Base-by-base conservation (phyloP, 208 protist species). In the Wallacemonas sp. region DNA sequence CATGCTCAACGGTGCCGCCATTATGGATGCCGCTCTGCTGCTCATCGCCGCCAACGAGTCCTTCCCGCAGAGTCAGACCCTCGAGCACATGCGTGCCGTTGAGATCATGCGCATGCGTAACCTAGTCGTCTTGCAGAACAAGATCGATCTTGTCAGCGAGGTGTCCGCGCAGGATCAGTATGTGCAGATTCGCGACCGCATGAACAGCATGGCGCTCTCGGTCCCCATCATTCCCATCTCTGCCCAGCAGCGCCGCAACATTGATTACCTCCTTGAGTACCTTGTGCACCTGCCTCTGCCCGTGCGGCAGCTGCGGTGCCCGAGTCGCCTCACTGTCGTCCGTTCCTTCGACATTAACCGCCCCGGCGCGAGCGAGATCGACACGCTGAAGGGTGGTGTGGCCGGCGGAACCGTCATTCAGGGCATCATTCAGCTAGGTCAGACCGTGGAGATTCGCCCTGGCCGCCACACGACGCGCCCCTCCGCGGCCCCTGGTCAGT, bases 301-400 rank as follows among this genome's bases (percentile, higher is more conserved):
- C 15, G 61, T 78, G 22, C 87, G 99, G 41, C 82, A 99, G 57
- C 98, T 99, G 60, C 97, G 80, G 9, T 68, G 71, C 10, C 63
- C 90, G 15, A 91, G 98, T 36, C 87, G 85, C 34, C 84, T 99
- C 76, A 99, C 99, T 41, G 96, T 99, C 22, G 99, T 99, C 68
- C 97, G 99, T 63, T 99, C 98, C 52, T 99, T 99, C 73, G 99
- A 99, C 79, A 96, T 99, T 37, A 99, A 99, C 87, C 99, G 99
- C 78, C 98, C 99, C 27, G 98, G 98, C 41, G 89, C 96, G 53
- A 75, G 73, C 27, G 87, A 97, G 42, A 95, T 99, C 19, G 87
- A 99, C 32, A 87, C 98, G 32, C 84, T 99, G 27, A 90, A 94
- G 54, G 98, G 98, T 64, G 99, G 99, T 64, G 97, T 99, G 33